A percentile compares a stretch with the other conserved stretches of the same genome.
Conservation (phyloP, 2,329 filamentous ascomycete genomes). For the Claviceps pazoutovae region DNA sequence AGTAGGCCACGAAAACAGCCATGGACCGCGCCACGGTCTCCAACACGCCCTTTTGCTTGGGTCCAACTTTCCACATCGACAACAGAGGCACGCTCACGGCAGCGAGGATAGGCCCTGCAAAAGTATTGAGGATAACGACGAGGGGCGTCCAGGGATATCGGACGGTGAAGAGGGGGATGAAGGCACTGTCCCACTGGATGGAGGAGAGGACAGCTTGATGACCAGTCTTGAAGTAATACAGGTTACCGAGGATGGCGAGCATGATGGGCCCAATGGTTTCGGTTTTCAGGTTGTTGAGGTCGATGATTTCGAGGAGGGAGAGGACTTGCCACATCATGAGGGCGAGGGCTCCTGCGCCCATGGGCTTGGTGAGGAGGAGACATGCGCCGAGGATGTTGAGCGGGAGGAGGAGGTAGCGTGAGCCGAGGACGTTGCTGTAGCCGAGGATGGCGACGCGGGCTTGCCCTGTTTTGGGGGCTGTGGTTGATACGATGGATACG, state of each 20-base stretch:
- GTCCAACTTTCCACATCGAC: constrained; percentile 77
- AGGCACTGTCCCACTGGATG: constrained; percentile 93
- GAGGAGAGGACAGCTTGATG: constrained; percentile 78
- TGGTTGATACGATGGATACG: constrained; percentile 52
- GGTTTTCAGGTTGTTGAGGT: constrained; percentile 45
- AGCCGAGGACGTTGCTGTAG: constrained; percentile 85
- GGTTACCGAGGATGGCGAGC: constrained; percentile 77
- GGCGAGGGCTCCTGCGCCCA: constrained; percentile 75
- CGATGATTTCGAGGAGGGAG: constrained; percentile 53
- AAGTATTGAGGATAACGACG: constrained; percentile 72
- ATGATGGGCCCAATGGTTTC: constrained; percentile 71
- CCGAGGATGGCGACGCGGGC: constrained; percentile 66
- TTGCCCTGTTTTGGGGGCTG: constrained; percentile 25
- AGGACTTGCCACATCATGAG: constrained; percentile 82
- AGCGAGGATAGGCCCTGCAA: constrained; percentile 76
- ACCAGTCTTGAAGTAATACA: constrained; percentile 95
- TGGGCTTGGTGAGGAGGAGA: constrained; percentile 78
- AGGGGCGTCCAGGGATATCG: constrained; percentile 83
- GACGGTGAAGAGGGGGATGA: constrained; percentile 72
- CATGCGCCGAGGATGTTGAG: constrained; percentile 65
- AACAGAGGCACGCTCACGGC: constrained; percentile 67
- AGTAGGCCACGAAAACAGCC: constrained; percentile 66
- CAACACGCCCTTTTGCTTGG: constrained; percentile 55
- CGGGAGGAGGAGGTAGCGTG: constrained; percentile 74
- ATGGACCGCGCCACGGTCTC: constrained; percentile 57